Percentiles rank a stretch among this genome's conserved stretches.
Evolutionary conservation across 257 asterid genomes (phyloP).

Genomic region (Solanum sejunctum): DNA sequence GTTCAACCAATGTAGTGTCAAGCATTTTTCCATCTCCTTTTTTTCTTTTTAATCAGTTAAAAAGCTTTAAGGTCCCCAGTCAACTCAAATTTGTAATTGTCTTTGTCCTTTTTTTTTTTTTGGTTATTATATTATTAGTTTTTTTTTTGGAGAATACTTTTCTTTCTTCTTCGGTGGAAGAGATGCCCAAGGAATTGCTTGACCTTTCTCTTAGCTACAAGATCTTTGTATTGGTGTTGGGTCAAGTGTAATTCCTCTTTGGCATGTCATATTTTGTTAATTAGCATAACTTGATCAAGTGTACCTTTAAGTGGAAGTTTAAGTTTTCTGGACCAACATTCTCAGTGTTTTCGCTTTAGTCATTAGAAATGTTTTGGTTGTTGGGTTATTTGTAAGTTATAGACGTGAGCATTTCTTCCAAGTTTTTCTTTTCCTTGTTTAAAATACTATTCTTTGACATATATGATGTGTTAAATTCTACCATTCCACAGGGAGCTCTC

Average conservation of each 20-base stretch:
- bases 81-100: not conserved
- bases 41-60: not conserved
- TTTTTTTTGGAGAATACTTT: not conserved
- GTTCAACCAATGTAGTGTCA: not conserved
- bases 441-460: not conserved
- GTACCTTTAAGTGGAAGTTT: not conserved
- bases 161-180: not conserved
- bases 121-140: not conserved
- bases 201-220: not conserved
- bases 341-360: not conserved
- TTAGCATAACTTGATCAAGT: not conserved
- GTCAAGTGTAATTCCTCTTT: not conserved
- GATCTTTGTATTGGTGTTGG: not conserved
- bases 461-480: not conserved
- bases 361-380: not conserved
- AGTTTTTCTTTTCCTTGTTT: not conserved
- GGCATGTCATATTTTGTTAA: not conserved
- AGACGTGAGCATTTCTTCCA: not conserved
- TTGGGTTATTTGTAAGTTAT: not conserved
- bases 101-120: not conserved
- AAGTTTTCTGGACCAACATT: not conserved
- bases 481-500: conserved; percentile 66
- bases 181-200: not conserved
- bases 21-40: not conserved
- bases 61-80: not conserved